phyloP scores from a whole-genome alignment of 1,139 yeast genomes.

The Debaryomyces sp. region DNA sequence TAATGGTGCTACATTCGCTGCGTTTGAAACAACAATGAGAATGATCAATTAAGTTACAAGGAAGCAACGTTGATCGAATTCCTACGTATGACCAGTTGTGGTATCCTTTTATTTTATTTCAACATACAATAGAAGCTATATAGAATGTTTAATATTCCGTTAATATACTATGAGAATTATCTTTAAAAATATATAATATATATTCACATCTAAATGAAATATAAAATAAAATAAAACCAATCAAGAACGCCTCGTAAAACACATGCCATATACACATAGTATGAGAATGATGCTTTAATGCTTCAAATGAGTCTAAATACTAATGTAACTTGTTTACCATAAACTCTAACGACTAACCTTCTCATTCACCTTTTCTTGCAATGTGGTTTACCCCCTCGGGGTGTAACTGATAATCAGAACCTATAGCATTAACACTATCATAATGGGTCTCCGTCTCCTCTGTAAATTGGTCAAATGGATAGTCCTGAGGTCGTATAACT shows the following conservation, averaged over 20 bases:
- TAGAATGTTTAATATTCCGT: neutral
- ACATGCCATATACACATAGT: neutral
- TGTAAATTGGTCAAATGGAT: constrained; percentile 19
- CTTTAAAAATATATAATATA: neutral
- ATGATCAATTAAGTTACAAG: constrained; percentile 25
- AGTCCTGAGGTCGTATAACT: constrained; percentile 46
- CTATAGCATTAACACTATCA: constrained; percentile 11
- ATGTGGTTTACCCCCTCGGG: constrained; percentile 12
- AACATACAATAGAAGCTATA: neutral
- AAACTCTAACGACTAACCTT: neutral
- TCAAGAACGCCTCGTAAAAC: neutral
- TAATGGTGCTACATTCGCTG: constrained; percentile 92
- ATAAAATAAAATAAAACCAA: neutral
- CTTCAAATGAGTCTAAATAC: neutral
- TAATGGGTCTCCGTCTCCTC: constrained; percentile 11
- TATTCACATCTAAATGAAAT: neutral
- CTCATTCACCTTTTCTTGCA: constrained; percentile 12
- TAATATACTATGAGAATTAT: neutral
- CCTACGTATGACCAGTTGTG: neutral
- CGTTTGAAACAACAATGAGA: constrained; percentile 87
- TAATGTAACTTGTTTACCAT: neutral
- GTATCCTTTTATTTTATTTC: neutral
- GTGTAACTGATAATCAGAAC: constrained; percentile 23
- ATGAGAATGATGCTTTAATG: neutral
- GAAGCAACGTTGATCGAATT: neutral